Conservation (phyloP, 2,329 filamentous ascomycete genomes). For the Coniochaeta pulveracea region DNA sequence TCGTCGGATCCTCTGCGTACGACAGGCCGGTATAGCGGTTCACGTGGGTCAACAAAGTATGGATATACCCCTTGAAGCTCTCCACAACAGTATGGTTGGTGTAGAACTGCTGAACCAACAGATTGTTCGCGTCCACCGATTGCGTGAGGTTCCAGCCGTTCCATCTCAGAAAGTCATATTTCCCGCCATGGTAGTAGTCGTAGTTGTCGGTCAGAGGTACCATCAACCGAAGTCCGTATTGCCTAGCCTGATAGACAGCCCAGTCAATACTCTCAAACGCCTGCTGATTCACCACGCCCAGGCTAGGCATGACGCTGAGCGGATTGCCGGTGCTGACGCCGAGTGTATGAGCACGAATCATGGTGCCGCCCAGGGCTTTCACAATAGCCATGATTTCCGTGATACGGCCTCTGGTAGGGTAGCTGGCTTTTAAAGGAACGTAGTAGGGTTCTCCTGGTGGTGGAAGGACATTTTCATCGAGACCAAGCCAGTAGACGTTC, state of each 20-base stretch:
- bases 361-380: conserved; percentile 30
- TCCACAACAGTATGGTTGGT: conserved; percentile 28
- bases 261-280: conserved; percentile 35
- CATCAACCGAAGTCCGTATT: conserved; percentile 30
- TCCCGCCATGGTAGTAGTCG: conserved; percentile 38
- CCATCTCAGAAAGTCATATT: conserved; percentile 35
- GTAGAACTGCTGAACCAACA: conserved; percentile 32
- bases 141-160: conserved; percentile 29
- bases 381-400: conserved; percentile 33
- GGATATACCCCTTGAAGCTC: conserved; percentile 33
- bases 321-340: conserved; percentile 34
- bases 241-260: conserved; percentile 32
- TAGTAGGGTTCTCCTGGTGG: conserved; percentile 31
- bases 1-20: conserved; percentile 35
- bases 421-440: conserved; percentile 28
- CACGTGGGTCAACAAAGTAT: conserved; percentile 28
- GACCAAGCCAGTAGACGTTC: conserved; percentile 39
- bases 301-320: conserved; percentile 29
- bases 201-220: conserved; percentile 35
- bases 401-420: conserved; percentile 31
- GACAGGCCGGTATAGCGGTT: conserved; percentile 33
- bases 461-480: conserved; percentile 36
- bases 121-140: conserved; percentile 21
- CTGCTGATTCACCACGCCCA: conserved; percentile 26
- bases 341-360: conserved; percentile 32